phyloP scores from a whole-genome alignment of 495 filamentous ascomycete species.

The Tricharina praecox region DNA sequence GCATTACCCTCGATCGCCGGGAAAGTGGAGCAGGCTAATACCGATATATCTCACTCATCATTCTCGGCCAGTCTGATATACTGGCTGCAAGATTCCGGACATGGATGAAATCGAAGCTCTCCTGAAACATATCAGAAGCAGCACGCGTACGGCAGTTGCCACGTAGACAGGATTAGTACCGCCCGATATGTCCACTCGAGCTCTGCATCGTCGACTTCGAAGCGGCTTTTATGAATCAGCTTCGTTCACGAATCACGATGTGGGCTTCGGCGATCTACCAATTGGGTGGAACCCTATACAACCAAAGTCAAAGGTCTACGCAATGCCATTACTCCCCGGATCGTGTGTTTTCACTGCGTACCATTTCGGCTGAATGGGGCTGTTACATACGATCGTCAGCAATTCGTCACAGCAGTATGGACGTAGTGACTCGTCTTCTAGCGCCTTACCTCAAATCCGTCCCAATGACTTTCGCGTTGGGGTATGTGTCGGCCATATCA shows the following conservation, averaged over 20 bases:
- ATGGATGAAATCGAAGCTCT: constrained; percentile 44
- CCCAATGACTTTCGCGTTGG: not conserved
- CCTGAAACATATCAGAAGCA: not conserved
- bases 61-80: constrained; percentile 26
- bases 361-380: constrained; percentile 13
- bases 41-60: not conserved
- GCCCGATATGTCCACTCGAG: constrained; percentile 35
- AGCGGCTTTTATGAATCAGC: constrained; percentile 38
- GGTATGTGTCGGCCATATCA: not conserved
- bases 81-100: constrained; percentile 38
- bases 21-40: not conserved
- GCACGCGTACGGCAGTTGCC: not conserved
- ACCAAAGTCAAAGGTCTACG: too few species aligned
- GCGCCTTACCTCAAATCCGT: not conserved
- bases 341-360: too few species aligned
- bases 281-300: too few species aligned
- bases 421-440: not conserved
- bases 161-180: constrained; percentile 14
- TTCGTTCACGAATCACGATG: too few species aligned
- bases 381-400: not conserved
- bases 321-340: too few species aligned
- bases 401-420: not conserved
- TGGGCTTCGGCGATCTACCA: too few species aligned
- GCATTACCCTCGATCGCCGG: not conserved
- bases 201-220: constrained; percentile 40